phyloP scores from a whole-genome alignment of 176 grass and related monocot genomes.

The Avena insularis region DNA sequence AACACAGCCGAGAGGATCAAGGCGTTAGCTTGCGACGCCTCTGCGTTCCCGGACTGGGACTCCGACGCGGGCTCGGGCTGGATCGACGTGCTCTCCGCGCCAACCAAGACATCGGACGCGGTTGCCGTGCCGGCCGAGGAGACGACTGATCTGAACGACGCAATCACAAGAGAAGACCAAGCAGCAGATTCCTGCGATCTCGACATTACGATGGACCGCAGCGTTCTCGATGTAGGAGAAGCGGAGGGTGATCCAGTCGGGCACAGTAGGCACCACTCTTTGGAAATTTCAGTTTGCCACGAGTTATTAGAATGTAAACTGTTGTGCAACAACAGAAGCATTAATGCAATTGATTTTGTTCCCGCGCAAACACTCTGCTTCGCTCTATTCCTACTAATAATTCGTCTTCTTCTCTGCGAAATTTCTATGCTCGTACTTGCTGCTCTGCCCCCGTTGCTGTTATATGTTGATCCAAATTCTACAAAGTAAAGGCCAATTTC shows the following conservation, averaged over 20 bases:
- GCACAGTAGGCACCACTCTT: background rate
- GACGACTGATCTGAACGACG: background rate
- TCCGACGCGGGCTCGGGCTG: background rate
- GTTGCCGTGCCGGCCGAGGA: background rate
- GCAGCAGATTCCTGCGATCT: background rate
- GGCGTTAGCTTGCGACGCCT: background rate
- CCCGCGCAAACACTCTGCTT: background rate
- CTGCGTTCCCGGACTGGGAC: background rate
- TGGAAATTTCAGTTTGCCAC: background rate
- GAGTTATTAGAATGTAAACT: background rate
- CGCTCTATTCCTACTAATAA: background rate
- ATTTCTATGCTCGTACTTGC: too few relatives aligned
- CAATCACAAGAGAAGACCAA: background rate
- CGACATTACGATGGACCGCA: background rate
- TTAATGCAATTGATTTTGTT: constrained; percentile 21
- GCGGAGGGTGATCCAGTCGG: background rate
- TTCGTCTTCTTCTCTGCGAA: too few relatives aligned
- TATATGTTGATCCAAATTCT: too few relatives aligned
- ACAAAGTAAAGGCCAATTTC: too few relatives aligned
- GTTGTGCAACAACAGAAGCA: background rate
- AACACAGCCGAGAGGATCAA: background rate
- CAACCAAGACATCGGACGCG: background rate
- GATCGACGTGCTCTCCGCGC: background rate
- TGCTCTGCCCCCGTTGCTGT: background rate
- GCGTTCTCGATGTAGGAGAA: constrained; percentile 18